Evolutionary conservation across 768 basidiomycete species (phyloP), one percentile per base, ranked within the genome.

Genomic region (Suillus clintonianus): DNA sequence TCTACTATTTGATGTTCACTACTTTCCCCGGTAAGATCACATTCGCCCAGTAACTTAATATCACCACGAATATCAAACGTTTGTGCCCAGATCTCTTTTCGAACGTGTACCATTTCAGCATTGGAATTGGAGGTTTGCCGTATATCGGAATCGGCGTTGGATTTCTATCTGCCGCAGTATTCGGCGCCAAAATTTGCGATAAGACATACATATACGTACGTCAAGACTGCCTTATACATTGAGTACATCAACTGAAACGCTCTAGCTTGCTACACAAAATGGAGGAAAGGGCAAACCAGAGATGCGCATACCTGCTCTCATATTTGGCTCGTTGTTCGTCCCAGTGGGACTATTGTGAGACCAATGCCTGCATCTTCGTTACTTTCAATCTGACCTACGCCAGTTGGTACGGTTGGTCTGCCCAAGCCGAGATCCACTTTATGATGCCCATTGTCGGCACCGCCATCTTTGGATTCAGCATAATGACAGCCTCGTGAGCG

Each of bases 331-430:
- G 2, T 73, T 88, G 42, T 85, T 90, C 62, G 85, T 86, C 2
- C 90, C 91, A 1, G 75, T 91, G 54, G 91, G 89, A 19, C 71
- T 91, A 17, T 82, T 90, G 89, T 89, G 69, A 69, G 88, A 78
- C 1, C 15, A 19, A 15, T 1, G 2, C 13, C 15, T 37, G 37
- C 60, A 27, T 8, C n/a, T 36, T 10, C 59, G 34, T 43, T 7
- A 4, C 3, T 27, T 54, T 30, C 34, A 34, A 13, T 15, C 24
- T 69, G 45, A 68, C 43, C 19, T 34, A 41, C 30, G 53, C 1
- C 60, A 90, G 89, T 64, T 90, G 90, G 91, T 92, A 90, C 69
- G 91, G 91, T 14, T 92, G 90, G 90, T 89, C 90, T n/a, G 90
- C 90, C 3, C 78, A 89, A 62, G 84, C 85, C 0, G 75, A 75